phyloP scores from a whole-genome alignment of 768 basidiomycete genomes.

The Russula lepida region DNA sequence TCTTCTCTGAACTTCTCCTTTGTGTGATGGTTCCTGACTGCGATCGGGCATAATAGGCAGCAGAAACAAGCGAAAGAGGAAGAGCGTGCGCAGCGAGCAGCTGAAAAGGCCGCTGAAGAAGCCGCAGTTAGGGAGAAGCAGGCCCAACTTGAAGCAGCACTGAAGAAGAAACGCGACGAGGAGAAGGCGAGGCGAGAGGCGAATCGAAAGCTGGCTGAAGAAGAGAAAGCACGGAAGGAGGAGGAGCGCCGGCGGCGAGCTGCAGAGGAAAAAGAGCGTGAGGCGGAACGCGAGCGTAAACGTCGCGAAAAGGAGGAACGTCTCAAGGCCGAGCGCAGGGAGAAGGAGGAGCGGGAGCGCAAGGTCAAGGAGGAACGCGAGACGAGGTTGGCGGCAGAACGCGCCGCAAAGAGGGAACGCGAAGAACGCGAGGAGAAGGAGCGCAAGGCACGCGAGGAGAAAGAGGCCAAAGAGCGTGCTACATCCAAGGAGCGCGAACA shows the following conservation, averaged over 20 bases:
- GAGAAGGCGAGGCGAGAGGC: conserved; percentile 75
- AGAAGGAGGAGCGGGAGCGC: conserved; percentile 57
- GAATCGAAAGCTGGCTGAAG: conserved; percentile 66
- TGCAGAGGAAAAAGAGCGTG: conserved; percentile 73
- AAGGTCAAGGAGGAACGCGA: conserved; percentile 59
- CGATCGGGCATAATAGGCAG: conserved; percentile 41
- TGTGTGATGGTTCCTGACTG: conserved; percentile 3
- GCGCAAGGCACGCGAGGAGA: conserved; percentile 25
- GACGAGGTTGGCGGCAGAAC: conserved; percentile 42
- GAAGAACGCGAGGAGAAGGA: conserved; percentile 34
- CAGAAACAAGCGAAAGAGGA: conserved; percentile 93
- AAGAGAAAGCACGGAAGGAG: conserved; percentile 74
- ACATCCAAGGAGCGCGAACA: conserved; percentile 30
- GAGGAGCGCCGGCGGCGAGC: conserved; percentile 73
- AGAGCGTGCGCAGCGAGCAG: conserved; percentile 74
- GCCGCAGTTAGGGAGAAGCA: conserved; percentile 70
- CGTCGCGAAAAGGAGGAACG: conserved; percentile 68
- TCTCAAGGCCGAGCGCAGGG: conserved; percentile 39
- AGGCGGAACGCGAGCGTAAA: conserved; percentile 67
- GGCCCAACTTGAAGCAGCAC: conserved; percentile 70
- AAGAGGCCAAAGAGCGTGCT: conserved; percentile 36
- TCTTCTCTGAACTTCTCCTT: conserved; percentile 6
- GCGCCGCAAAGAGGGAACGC: conserved; percentile 57
- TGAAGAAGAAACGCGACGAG: conserved; percentile 76
- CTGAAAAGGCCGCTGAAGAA: conserved; percentile 82